These are phyloP conservation scores for Auricularia cornea DNA, from an alignment of 768 basidiomycete genomes.

Conservation along the genomic window DNA sequence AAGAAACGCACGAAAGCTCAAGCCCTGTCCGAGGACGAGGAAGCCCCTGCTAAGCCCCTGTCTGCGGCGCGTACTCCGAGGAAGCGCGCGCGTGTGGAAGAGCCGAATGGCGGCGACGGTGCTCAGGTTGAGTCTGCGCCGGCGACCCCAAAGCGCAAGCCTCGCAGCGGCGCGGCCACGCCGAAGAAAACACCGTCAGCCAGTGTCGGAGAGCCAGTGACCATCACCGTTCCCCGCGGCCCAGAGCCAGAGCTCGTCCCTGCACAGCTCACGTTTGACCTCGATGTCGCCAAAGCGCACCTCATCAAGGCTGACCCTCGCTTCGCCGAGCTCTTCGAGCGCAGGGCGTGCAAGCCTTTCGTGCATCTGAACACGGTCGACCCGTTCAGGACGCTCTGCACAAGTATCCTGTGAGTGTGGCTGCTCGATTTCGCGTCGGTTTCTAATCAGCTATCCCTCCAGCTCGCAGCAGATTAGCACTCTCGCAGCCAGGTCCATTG, in stretches of 20 bases:
- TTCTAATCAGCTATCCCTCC: neutral
- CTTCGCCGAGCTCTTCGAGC: slow-evolving; percentile 59
- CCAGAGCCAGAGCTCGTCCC: slow-evolving; percentile 41
- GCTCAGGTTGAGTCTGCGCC: neutral
- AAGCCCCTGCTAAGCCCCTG: neutral
- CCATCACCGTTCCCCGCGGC: neutral
- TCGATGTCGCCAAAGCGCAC: slow-evolving; percentile 66
- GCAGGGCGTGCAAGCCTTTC: slow-evolving; percentile 67
- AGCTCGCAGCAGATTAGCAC: slow-evolving; percentile 81
- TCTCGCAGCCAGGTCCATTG: slow-evolving; percentile 78
- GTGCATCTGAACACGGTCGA: slow-evolving; percentile 67
- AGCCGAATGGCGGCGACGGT: neutral
- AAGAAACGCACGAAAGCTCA: neutral
- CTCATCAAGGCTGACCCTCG: slow-evolving; percentile 58
- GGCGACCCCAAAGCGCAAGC: neutral
- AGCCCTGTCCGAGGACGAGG: neutral
- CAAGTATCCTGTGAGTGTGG: slow-evolving; percentile 61
- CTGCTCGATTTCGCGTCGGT: too few relatives aligned
- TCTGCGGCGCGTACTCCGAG: neutral
- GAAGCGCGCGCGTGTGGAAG: neutral
- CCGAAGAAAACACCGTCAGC: neutral
- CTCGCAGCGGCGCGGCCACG: neutral
- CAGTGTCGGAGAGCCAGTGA: neutral
- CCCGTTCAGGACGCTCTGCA: slow-evolving; percentile 72
- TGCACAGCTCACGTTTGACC: slow-evolving; percentile 64